Base-by-base conservation (phyloP, 768 basidiomycete genomes). In the Mycena galopus region DNA sequence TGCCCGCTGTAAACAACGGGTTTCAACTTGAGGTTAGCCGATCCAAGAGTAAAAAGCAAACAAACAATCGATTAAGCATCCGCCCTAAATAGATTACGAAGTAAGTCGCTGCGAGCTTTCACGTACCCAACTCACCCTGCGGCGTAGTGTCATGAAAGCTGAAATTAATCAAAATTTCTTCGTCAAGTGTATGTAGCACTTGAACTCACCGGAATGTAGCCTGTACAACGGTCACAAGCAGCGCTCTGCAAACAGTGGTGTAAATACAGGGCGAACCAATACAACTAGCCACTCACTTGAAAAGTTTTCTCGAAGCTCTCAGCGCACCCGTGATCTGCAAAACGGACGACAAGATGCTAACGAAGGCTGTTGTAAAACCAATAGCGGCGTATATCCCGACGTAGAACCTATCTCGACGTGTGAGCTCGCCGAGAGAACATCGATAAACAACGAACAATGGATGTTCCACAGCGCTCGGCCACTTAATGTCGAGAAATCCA, bases 121-220 rank as follows among this genome's bases (percentile, higher is more conserved):
- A 33, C 1, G 16, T 14, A 19, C 23, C 3, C 23, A 37, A 58
- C 66, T 42, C 76, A 86, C 94, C 94, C 81, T 93, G 91, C 1
- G 95, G 95, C 0, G 95, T 96, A 0, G 92, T 91, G 77, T 96
- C 77, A 21, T 75, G 74, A 58, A 75, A 75, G 25, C 73, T 75
- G n/a, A 12, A 55, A n/a, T 9, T 2, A 67, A 51, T 74, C 44
- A 64, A 7, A 1, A 42, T 35, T 47, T 2, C 16, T 23, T 14
- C 19, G 12, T 14, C 14, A 29, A 60, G 27, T 23, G 21, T 5
- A 47, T 16, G 35, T 27, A 14, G 12, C 7, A 1, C 9, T 16
- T 50, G 92, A 47, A 92, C 61, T 86, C 93, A 94, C 65, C 94
- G 87, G 87, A 96, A 95, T 7, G 95, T 95, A 10, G 95, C 94